Evolutionary conservation across 1,284 basidiomycete species (phyloP), one percentile per base, ranked within the genome.

Genomic region (Pascua guehoae): DNA sequence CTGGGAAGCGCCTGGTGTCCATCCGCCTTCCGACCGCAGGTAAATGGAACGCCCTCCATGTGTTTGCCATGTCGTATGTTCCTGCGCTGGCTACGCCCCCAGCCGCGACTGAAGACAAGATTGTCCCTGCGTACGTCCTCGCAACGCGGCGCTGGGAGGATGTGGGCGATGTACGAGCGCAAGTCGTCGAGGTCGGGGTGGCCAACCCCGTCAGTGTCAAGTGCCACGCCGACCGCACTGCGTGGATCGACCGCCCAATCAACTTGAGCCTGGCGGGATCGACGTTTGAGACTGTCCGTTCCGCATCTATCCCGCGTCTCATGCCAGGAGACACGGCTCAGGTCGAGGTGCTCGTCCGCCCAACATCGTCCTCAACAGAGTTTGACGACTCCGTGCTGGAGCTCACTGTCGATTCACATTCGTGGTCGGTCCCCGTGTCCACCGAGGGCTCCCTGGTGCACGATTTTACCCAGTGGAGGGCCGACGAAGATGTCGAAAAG

Each of bases 111-210:
- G n/a, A 37, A 16, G 17, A 32, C 10, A 47, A 47, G 10, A 39
- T 48, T n/a, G 17, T 16, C 5, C 39, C 37, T 15, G 32, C 14
- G 10, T 38, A n/a, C 8, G 12, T 41, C 8, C 48, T n/a, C 4
- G 56, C 51, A 8, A 57, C 56, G 15, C 43, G 56, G 15, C 32
- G 46, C 36, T 57, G 56, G 56, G 54, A 45, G 42, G 50, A 57
- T 17, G 38, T 49, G 1, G 41, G 48, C 15, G 48, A 17, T 40
- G 36, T 36, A 4, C 32, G 40, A 15, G 51, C 17, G 9, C 56
- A 57, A 37, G 49, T 57, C n/a, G 50, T 57, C 17, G 50, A 57
- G 46, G 51, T 53, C 11, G 39, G 12, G 8, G 10, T 57, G 14
- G 15, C 12, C 17, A 57, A 57, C 56, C 56, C 50, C 1, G 12